Evolutionary conservation across 352 stramenopile species (phyloP), one percentile per base, ranked within the genome.

Genomic region (Phytophthora capsici): DNA sequence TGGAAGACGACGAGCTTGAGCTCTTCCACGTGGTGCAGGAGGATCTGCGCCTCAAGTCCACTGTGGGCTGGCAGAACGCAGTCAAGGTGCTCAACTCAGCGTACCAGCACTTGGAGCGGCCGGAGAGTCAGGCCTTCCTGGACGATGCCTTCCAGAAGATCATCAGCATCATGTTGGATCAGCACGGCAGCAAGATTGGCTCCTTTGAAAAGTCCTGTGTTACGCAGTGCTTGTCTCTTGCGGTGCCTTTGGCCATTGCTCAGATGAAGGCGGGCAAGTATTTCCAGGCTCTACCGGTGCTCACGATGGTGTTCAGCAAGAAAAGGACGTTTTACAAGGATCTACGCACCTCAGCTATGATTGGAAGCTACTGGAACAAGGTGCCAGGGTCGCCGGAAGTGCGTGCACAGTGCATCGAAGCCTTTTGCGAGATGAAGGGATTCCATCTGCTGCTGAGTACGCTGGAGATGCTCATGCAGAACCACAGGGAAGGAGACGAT

Each of bases 281-380:
- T 58, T 66, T 79, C 34, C 76, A 90, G 44, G 76, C 75, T 17
- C 64, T 96, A 13, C 80, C 85, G 1, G 74, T 94, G 45, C 66
- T 95, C 10, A 86, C 88, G 2, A 88, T 95, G 80, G 66, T 96
- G 1, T 89, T 96, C 41, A 95, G 91, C 78, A 96, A 96, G 75
- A 95, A 96, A 51, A 90, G 89, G 54, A 91, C 80, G 8, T 95
- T 96, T 45, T 96, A 96, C 71, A 96, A 96, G 66, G 88, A 96
- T 43, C 44, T 94, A 26, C 86, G 87, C 55, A 87, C 78, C n/a
- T 93, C 86, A 6, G 82, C 88, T 32, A 93, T 95, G 86, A 95
- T 95, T 64, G 87, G 86, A 4, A 94, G 82, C 54, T 96, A 95
- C 46, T 96, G 87, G 89, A 96, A 95, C 79, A 94, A 94, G 59